These are phyloP conservation scores for Phytophthora multivora DNA, from an alignment of 352 stramenopile species.

Conservation along the genomic window DNA sequence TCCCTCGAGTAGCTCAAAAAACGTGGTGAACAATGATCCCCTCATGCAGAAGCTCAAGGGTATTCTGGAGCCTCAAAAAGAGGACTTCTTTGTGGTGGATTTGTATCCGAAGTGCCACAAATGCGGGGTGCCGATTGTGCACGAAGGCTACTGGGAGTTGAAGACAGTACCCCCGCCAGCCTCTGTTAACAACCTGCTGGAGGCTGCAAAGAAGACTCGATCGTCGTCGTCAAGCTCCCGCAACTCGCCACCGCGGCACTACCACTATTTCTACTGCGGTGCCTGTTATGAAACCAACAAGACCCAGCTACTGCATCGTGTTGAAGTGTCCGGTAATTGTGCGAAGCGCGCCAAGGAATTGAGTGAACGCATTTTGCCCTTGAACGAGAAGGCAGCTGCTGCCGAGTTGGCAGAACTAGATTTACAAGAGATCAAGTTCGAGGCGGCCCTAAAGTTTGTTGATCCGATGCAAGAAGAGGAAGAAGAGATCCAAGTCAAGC, in stretches of 20 bases:
- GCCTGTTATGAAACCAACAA: slow-evolving; percentile 79
- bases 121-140: slow-evolving; percentile 84
- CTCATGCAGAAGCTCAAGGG: slow-evolving; percentile 98
- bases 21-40: slow-evolving; percentile 88
- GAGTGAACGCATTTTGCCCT: slow-evolving; percentile 58
- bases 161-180: slow-evolving; percentile 66
- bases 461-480: slow-evolving; percentile 39
- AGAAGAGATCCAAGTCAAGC: slow-evolving; percentile 17
- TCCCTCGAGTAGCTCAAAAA: slow-evolving; percentile 62
- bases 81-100: slow-evolving; percentile 98
- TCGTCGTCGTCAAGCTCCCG: slow-evolving; percentile 68
- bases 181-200: slow-evolving; percentile 80
- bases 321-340: slow-evolving; percentile 68
- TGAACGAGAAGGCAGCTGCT: slow-evolving; percentile 64
- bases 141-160: slow-evolving; percentile 84
- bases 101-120: slow-evolving; percentile 92
- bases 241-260: slow-evolving; percentile 75
- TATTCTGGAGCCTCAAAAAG: slow-evolving; percentile 98
- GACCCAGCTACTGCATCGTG: slow-evolving; percentile 72
- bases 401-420: slow-evolving; percentile 74
- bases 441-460: slow-evolving; percentile 59
- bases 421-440: slow-evolving; percentile 85
- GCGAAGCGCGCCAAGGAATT: slow-evolving; percentile 73
- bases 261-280: slow-evolving; percentile 83
- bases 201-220: slow-evolving; percentile 76